phyloP scores from a whole-genome alignment of 352 stramenopile genomes.

The Globisporangium nagaii region DNA sequence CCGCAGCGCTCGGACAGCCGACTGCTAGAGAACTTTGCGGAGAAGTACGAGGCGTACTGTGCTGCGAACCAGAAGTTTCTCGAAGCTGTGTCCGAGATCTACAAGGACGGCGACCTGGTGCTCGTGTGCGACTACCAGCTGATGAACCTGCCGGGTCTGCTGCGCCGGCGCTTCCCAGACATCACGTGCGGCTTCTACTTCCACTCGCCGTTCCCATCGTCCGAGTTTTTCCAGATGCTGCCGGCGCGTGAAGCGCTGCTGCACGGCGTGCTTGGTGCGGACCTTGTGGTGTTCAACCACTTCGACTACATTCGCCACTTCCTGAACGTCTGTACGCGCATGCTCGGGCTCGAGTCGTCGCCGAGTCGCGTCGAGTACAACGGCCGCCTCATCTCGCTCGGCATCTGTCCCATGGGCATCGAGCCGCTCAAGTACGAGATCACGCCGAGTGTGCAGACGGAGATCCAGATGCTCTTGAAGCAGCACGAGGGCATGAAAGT shows the following conservation, averaged over 20 bases:
- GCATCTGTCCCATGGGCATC: slow-evolving; percentile 89
- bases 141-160: slow-evolving; percentile 73
- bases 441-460: slow-evolving; percentile 40
- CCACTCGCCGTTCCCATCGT: slow-evolving; percentile 87
- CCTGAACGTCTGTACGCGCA: slow-evolving; percentile 76
- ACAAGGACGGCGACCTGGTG: slow-evolving; percentile 82
- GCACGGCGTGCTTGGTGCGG: slow-evolving; percentile 77
- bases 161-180: slow-evolving; percentile 71
- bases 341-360: slow-evolving; percentile 82
- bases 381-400: slow-evolving; percentile 78
- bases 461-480: slow-evolving; percentile 41
- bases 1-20: slow-evolving; percentile 68
- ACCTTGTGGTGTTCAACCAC: slow-evolving; percentile 87
- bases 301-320: slow-evolving; percentile 90
- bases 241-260: slow-evolving; percentile 69
- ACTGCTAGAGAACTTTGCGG: slow-evolving; percentile 76
- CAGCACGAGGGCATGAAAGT: slow-evolving; percentile 74
- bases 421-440: slow-evolving; percentile 79
- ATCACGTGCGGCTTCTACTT: slow-evolving; percentile 87
- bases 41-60: slow-evolving; percentile 87
- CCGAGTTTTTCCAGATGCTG: slow-evolving; percentile 89
- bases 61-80: slow-evolving; percentile 85
- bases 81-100: slow-evolving; percentile 73
- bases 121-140: slow-evolving; percentile 89
- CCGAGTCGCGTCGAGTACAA: slow-evolving; percentile 86